Conservation (phyloP, 1,284 basidiomycete genomes). For the Pterulicium gracile region DNA sequence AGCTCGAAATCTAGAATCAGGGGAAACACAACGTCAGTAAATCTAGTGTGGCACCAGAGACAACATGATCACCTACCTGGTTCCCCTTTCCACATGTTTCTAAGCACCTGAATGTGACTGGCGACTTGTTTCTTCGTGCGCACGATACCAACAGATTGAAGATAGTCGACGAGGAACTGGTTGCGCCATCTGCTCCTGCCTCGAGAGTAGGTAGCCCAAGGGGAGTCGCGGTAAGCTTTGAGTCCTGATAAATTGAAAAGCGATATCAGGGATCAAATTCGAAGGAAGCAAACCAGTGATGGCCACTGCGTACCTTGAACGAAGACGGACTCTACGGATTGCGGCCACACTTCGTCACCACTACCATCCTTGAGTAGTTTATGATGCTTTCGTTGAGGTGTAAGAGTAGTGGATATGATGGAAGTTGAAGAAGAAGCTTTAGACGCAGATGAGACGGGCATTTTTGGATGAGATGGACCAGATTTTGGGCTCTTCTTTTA, state of each 20-base stretch:
- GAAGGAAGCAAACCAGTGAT: slow-evolving; percentile 5
- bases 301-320: slow-evolving; percentile 43
- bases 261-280: slow-evolving; percentile 7
- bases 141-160: slow-evolving; percentile 51
- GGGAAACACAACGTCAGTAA: slow-evolving; percentile 19
- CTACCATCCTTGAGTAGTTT: slow-evolving; percentile 75
- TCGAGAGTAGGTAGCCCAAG: slow-evolving; percentile 65
- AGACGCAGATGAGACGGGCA: slow-evolving; percentile 14
- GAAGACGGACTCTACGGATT: slow-evolving; percentile 60
- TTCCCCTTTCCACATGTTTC: slow-evolving; percentile 80
- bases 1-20: slow-evolving; percentile 45
- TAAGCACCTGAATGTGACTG: slow-evolving; percentile 70
- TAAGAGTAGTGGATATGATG: slow-evolving; percentile 35
- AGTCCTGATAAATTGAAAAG: slow-evolving; percentile 35
- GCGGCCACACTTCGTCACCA: slow-evolving; percentile 69
- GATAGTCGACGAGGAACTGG: slow-evolving; percentile 71
- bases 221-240: slow-evolving; percentile 64
- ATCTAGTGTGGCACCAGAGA: slow-evolving; percentile 8
- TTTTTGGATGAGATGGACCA: too few species aligned
- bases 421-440: slow-evolving; percentile 18
- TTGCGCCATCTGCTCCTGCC: slow-evolving; percentile 73
- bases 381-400: slow-evolving; percentile 69
- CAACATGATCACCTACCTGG: slow-evolving; percentile 34
- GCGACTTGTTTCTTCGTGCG: slow-evolving; percentile 77
- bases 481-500: too few species aligned